Conservation (phyloP, 2,329 filamentous ascomycete species). For the Cladophialophora yegresii region DNA sequence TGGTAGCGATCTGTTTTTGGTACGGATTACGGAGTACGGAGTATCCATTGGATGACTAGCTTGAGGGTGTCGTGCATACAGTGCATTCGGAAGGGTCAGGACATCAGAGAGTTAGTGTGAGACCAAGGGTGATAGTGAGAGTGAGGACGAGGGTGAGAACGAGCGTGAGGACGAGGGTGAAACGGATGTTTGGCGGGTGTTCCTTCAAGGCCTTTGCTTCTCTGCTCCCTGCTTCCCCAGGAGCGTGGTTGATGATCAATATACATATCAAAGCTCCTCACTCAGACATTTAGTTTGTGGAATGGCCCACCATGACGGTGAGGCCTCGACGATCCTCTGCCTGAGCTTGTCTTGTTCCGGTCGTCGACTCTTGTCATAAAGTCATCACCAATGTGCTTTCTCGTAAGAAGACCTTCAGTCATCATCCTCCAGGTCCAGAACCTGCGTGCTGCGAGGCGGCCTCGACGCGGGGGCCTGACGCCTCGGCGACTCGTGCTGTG, state of each 20-base stretch:
- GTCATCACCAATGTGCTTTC: not conserved
- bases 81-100: no score
- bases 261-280: not conserved
- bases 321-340: not conserved
- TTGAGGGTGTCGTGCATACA: no score
- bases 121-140: no score
- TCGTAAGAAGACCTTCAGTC: no score
- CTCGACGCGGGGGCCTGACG: not conserved
- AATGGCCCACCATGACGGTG: not conserved
- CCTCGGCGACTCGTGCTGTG: not conserved
- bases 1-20: no score
- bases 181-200: no score
- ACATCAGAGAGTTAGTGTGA: no score
- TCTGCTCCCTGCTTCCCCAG: not conserved
- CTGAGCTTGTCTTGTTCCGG: not conserved
- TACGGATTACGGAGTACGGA: no score
- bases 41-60: no score
- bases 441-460: not conserved
- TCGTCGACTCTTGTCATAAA: not conserved
- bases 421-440: conserved; percentile 18
- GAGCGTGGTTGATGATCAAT: not conserved
- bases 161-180: no score
- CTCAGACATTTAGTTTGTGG: not conserved
- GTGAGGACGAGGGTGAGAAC: no score
- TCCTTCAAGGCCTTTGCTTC: no score